phyloP scores from a whole-genome alignment of 306 rosid species.

The Gleditsia sinensis region DNA sequence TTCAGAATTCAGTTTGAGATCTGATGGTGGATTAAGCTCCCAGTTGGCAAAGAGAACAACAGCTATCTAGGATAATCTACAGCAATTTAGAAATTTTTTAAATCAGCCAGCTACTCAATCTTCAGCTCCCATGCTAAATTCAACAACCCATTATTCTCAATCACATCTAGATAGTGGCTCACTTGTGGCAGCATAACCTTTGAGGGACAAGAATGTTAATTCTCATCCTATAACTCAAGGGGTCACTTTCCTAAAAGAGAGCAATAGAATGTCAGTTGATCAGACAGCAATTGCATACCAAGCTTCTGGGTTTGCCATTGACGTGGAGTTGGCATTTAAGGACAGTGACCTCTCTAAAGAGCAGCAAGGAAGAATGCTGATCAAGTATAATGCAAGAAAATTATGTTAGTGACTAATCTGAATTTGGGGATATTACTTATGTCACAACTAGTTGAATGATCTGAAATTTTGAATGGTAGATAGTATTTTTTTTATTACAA shows the following conservation, averaged over 20 bases:
- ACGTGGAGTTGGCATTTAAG: conserved; percentile 44
- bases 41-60: conserved; percentile 55
- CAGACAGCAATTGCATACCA: conserved; percentile 40
- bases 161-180: conserved; percentile 45
- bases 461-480: conserved; percentile 20
- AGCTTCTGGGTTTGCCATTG: conserved; percentile 38
- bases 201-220: conserved; percentile 40
- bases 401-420: conserved; percentile 41
- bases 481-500: conserved; percentile 26
- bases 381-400: conserved; percentile 29
- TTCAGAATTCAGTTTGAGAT: conserved; percentile 46
- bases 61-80: conserved; percentile 65
- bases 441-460: conserved; percentile 9
- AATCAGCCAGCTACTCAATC: conserved; percentile 74
- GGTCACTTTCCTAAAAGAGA: conserved; percentile 40
- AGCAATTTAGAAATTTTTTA: conserved; percentile 65
- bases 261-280: conserved; percentile 38
- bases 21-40: conserved; percentile 56
- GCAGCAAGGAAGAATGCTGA: conserved; percentile 36
- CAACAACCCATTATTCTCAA: conserved; percentile 58
- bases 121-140: conserved; percentile 78
- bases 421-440: conserved; percentile 25
- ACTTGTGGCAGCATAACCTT: conserved; percentile 39
- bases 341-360: conserved; percentile 45
- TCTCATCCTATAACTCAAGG: conserved; percentile 41